phyloP scores from a whole-genome alignment of 257 asterid genomes.

The Jasminum sambac region DNA sequence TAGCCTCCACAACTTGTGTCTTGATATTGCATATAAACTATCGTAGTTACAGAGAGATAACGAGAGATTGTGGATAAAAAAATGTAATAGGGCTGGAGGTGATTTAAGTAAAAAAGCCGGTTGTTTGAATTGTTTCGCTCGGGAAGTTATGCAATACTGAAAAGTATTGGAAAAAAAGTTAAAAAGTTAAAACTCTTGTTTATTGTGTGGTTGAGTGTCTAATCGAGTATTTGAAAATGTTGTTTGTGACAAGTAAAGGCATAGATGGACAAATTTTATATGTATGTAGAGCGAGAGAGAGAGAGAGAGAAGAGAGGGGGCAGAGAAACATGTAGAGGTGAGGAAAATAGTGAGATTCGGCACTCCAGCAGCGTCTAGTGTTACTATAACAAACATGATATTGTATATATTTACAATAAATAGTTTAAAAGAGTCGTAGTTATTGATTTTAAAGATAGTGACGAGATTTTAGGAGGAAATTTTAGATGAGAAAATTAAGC shows the following conservation, averaged over 20 bases:
- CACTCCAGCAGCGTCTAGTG: too few species aligned
- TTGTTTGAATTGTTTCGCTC: background rate
- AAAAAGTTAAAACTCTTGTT: too few species aligned
- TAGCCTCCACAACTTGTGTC: constrained; percentile 17
- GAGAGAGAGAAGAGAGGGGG: constrained; percentile 13
- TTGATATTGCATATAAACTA: constrained; percentile 20
- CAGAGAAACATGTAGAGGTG: constrained; percentile 27
- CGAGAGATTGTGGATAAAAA: constrained; percentile 1
- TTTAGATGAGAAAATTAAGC: constrained; percentile 4
- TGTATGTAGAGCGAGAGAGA: background rate
- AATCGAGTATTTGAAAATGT: too few species aligned
- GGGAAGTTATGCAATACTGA: background rate
- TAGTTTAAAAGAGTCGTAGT: too few species aligned
- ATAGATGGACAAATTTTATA: background rate
- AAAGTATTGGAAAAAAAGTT: background rate
- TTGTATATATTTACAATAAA: too few species aligned
- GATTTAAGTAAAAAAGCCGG: constrained; percentile 12
- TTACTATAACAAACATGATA: too few species aligned
- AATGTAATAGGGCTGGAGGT: constrained; percentile 25
- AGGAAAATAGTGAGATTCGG: constrained; percentile 51
- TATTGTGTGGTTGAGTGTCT: too few species aligned
- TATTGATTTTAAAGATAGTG: too few species aligned
- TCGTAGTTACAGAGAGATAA: background rate
- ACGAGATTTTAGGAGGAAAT: background rate
- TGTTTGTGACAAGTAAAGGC: background rate